Conservation (phyloP, 2,329 filamentous ascomycete genomes). For the Colletotrichum melonis region DNA sequence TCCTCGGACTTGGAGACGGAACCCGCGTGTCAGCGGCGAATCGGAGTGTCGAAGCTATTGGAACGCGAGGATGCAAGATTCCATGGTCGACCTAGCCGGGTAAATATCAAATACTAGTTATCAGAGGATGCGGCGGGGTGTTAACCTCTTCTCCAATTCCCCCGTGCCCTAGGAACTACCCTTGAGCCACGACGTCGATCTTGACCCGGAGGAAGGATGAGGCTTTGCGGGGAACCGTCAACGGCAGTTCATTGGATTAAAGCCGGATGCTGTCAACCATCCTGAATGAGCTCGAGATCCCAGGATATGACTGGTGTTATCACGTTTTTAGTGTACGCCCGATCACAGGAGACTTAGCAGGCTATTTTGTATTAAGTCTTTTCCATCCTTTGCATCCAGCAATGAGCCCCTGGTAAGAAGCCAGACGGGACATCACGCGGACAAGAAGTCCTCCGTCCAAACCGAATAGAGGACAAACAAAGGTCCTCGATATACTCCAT, state of each 20-base stretch:
- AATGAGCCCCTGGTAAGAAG: neutral
- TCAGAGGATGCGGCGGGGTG: too few species aligned
- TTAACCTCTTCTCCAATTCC: neutral
- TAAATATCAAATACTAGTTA: neutral
- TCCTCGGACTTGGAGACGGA: neutral
- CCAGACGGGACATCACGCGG: neutral
- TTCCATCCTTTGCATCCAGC: neutral
- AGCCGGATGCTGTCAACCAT: neutral
- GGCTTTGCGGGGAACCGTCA: conserved; percentile 13
- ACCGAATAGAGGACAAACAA: neutral
- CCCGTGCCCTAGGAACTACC: too few species aligned
- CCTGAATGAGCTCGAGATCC: neutral
- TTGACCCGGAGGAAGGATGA: neutral
- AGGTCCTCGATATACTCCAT: neutral
- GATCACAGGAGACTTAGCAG: neutral
- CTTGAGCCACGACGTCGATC: neutral
- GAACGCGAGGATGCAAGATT: neutral
- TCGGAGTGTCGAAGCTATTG: neutral
- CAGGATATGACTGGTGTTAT: neutral
- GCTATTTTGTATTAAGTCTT: too few species aligned
- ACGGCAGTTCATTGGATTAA: neutral
- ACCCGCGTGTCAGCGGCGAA: neutral
- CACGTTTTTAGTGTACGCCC: too few species aligned
- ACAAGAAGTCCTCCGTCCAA: neutral
- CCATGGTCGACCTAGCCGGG: neutral